phyloP scores from a whole-genome alignment of 2,329 filamentous ascomycete genomes.

The Colletotrichum neosansevieriae region DNA sequence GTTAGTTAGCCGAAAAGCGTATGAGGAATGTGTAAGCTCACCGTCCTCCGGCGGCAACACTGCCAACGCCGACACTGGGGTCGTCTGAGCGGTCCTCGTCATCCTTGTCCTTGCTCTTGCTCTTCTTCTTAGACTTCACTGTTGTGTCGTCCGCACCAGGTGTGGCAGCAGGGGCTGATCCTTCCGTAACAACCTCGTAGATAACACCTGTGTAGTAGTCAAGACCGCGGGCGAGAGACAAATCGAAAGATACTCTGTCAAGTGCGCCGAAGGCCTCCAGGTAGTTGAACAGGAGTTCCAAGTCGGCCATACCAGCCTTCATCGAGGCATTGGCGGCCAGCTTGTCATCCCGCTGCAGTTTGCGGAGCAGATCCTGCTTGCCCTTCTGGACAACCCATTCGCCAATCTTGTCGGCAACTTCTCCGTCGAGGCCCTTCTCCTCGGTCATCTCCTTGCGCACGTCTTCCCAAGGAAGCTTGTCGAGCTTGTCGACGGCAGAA shows the following conservation, averaged over 20 bases:
- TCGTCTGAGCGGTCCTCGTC: conserved; percentile 79
- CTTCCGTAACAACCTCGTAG: conserved; percentile 88
- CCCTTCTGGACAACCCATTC: conserved; percentile 85
- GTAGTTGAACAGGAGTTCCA: conserved; percentile 84
- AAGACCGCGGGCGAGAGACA: conserved; percentile 90
- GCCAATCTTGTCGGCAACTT: conserved; percentile 88
- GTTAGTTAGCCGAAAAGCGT: conserved; percentile 5
- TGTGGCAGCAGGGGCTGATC: conserved; percentile 69
- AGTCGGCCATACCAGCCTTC: conserved; percentile 83
- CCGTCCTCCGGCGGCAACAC: conserved; percentile 79
- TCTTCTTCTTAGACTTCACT: conserved; percentile 58
- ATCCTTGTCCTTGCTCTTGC: conserved; percentile 65
- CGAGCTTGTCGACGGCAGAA: conserved; percentile 94
- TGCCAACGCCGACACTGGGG: conserved; percentile 86
- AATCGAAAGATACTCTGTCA: conserved; percentile 85
- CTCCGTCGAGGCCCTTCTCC: conserved; percentile 83
- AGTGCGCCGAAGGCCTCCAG: conserved; percentile 81
- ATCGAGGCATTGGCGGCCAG: conserved; percentile 79
- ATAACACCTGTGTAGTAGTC: conserved; percentile 88
- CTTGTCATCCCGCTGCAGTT: conserved; percentile 74
- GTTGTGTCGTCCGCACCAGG: conserved; percentile 50
- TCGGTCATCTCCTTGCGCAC: conserved; percentile 94
- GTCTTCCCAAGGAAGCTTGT: conserved; percentile 91
- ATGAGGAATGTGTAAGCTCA: conserved; percentile 57
- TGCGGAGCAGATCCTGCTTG: conserved; percentile 77